Evolutionary conservation across 1,284 basidiomycete genomes (phyloP), one percentile per base, ranked within the genome.

Genomic region (Cryptococcus sp.): DNA sequence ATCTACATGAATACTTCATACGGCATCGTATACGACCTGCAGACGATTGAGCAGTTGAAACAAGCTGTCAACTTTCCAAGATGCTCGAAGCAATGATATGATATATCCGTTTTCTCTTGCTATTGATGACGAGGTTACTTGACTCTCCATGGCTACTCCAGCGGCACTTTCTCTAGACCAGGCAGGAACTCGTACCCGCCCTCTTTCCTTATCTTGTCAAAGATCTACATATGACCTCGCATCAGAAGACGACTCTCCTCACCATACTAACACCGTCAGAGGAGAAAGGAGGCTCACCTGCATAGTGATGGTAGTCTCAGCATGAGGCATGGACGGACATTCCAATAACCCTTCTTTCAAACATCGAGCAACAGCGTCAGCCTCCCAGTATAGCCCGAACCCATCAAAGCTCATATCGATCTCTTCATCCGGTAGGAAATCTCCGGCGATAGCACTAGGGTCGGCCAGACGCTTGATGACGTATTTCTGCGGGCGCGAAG

Each of bases 331-430:
- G n/a, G 61, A 54, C 17, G 67, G 66, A 49, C 68, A 68, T 60
- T 78, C 69, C 8, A 62, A 47, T 55, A 73, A 64, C 8, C 77
- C 78, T 48, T 73, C 72, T 22, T 61, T 57, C 16, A 79, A 52
- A 62, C 72, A 76, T 37, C 75, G 59, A 2, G 78, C 79, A 1
- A 78, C 77, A 16, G 68, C 76, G 55, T 80, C 79, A 0, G 79
- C 79, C 60, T 80, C 78, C 66, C 73, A 78, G 15, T 72, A 69
- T 41, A 77, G 66, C 7, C 75, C 76, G 26, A 62, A 66, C 13
- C 67, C 69, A 11, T 69, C 63, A 38, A 78, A 67, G 7, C 52
- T 55, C 34, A 62, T 63, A 38, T 72, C 69, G 22, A 73, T 54
- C 20, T 57, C 41, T 34, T 69, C 64, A 19, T 70, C 65, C 19